Percentiles rank a stretch among this genome's conserved stretches.
These are phyloP conservation scores for Camellia granthamiana DNA, from an alignment of 148 eudicot genomes.

Conservation along the genomic window DNA sequence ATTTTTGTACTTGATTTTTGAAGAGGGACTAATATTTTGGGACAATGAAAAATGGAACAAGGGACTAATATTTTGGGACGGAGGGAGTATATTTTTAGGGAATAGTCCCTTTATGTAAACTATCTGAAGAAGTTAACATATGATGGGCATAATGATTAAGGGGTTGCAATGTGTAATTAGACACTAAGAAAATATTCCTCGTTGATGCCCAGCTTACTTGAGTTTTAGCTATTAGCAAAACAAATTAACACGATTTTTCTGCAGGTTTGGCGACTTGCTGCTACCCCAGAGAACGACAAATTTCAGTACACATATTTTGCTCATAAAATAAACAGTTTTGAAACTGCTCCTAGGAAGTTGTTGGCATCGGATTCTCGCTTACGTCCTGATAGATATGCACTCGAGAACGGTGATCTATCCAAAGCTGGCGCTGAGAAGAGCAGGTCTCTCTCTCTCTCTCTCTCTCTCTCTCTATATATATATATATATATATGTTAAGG, in stretches of 20 bases:
- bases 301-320: constrained; percentile 68
- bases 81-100: neutral
- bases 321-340: constrained; percentile 69
- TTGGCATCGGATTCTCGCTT: constrained; percentile 71
- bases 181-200: neutral
- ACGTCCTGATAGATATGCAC: constrained; percentile 76
- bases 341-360: constrained; percentile 65
- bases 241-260: neutral
- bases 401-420: constrained; percentile 66
- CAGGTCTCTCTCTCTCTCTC: constrained; percentile 37
- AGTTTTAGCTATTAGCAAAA: neutral
- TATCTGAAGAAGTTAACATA: neutral
- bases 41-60: too few relatives aligned
- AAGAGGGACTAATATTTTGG: too few relatives aligned
- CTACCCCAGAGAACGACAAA: constrained; percentile 56
- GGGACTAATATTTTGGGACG: too few relatives aligned
- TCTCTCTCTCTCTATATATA: too few relatives aligned
- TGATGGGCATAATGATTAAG: neutral
- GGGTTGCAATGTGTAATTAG: neutral
- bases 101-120: neutral
- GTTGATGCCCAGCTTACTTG: too few relatives aligned
- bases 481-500: neutral
- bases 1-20: too few relatives aligned
- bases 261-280: constrained; percentile 68
- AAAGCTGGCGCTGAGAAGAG: constrained; percentile 70